A percentile compares a stretch with the other conserved stretches of the same genome.
Conservation (phyloP, 768 basidiomycete species). For the Ramaria sp. region DNA sequence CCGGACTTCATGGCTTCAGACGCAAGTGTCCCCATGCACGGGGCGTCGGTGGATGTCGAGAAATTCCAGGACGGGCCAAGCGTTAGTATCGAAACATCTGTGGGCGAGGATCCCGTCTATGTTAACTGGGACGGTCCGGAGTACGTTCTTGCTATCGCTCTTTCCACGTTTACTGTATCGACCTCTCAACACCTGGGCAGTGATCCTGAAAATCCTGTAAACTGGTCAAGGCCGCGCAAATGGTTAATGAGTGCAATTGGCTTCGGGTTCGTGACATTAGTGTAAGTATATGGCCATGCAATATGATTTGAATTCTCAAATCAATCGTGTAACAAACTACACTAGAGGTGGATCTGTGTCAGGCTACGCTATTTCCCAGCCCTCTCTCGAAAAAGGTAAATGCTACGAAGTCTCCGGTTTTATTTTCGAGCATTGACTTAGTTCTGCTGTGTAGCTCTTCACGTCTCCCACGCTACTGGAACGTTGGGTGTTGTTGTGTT, state of each 20-base stretch:
- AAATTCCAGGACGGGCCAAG: neutral
- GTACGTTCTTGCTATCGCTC: neutral
- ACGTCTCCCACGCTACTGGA: neutral
- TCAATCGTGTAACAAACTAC: neutral
- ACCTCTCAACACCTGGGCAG: neutral
- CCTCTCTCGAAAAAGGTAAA: slow-evolving; percentile 1
- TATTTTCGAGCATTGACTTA: neutral
- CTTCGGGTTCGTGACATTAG: slow-evolving; percentile 1
- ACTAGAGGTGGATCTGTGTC: neutral
- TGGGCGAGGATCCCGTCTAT: neutral
- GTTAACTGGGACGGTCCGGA: slow-evolving; percentile 2
- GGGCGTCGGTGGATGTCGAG: neutral
- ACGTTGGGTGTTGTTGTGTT: slow-evolving; percentile 1
- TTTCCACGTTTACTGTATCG: neutral
- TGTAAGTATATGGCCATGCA: neutral
- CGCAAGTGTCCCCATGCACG: no score
- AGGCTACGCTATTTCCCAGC: slow-evolving; percentile 2
- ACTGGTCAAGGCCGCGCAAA: slow-evolving; percentile 36
- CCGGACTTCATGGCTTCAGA: no score
- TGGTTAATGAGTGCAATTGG: slow-evolving; percentile 31
- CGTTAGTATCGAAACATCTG: neutral
- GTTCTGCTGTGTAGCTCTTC: neutral
- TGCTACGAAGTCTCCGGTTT: neutral
- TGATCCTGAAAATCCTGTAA: slow-evolving; percentile 48
- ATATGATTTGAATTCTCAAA: neutral